A percentile compares a stretch with the other conserved stretches of the same genome.
These are phyloP conservation scores for Aspergillus latus DNA, from an alignment of 2,329 filamentous ascomycete genomes.

Conservation along the genomic window DNA sequence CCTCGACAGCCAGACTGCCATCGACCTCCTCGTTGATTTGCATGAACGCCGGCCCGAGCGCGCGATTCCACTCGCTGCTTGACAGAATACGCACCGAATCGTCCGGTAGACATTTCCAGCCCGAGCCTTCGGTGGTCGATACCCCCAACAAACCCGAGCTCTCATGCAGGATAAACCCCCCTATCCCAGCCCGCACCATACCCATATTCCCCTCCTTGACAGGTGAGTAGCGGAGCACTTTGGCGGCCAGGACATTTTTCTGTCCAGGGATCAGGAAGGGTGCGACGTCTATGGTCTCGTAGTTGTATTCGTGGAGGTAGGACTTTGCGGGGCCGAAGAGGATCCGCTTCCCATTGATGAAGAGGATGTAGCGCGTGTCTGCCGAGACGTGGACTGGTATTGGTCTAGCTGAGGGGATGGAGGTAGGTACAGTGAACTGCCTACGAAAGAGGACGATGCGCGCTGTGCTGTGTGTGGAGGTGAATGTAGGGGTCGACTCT, in stretches of 20 bases:
- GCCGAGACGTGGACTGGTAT: slow-evolving; percentile 7
- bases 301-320: slow-evolving; percentile 6
- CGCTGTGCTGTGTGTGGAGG: background rate
- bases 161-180: slow-evolving; percentile 5
- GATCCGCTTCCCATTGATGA: slow-evolving; percentile 8
- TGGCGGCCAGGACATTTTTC: slow-evolving; percentile 3
- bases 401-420: no score
- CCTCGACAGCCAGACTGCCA: background rate
- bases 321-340: slow-evolving; percentile 12
- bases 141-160: background rate
- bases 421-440: background rate
- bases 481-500: background rate
- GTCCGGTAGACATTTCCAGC: slow-evolving; percentile 4
- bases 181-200: slow-evolving; percentile 2
- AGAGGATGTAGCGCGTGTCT: slow-evolving; percentile 13
- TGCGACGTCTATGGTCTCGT: slow-evolving; percentile 11
- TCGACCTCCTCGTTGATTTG: slow-evolving; percentile 3
- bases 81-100: background rate
- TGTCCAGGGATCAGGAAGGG: background rate
- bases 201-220: background rate
- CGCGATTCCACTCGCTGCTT: slow-evolving; percentile 3
- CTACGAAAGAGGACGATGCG: slow-evolving; percentile 11
- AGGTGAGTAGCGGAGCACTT: slow-evolving; percentile 10
- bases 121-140: background rate
- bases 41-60: slow-evolving; percentile 11